Evolutionary conservation across 2,329 filamentous ascomycete genomes (phyloP).

Genomic region (Ophiocordyceps australis): DNA sequence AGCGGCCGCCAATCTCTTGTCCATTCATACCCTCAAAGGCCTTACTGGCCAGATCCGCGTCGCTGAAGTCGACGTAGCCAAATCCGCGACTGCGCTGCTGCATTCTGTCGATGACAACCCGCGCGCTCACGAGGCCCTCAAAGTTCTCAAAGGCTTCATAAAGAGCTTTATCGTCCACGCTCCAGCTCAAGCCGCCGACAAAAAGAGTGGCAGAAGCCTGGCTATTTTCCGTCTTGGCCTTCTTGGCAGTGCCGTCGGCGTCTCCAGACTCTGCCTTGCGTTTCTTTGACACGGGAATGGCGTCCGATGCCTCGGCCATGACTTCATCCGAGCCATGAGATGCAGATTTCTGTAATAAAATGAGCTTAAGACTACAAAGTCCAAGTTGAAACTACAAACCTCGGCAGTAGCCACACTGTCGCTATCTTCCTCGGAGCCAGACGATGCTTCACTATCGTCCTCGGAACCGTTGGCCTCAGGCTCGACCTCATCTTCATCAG

Average conservation of each 20-base stretch:
- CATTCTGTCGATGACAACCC: constrained; percentile 70
- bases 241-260: constrained; percentile 39
- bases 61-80: constrained; percentile 79
- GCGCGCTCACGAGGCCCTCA: constrained; percentile 52
- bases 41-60: constrained; percentile 46
- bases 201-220: constrained; percentile 49
- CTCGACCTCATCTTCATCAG: constrained; percentile 16
- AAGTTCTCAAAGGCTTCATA: constrained; percentile 66
- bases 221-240: constrained; percentile 40
- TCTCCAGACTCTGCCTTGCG: constrained; percentile 29
- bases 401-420: constrained; percentile 9
- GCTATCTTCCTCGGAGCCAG: constrained; percentile 13
- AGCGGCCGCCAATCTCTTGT: constrained; percentile 54
- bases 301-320: constrained; percentile 16
- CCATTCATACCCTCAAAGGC: constrained; percentile 62
- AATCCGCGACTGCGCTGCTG: constrained; percentile 77
- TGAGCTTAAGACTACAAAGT: too few species aligned
- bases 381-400: constrained; percentile 9
- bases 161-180: constrained; percentile 69
- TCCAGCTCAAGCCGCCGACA: constrained; percentile 82
- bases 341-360: constrained; percentile 12
- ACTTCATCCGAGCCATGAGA: constrained; percentile 12
- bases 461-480: constrained; percentile 4
- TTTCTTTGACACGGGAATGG: constrained; percentile 24
- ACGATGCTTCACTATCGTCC: constrained; percentile 13